Percentiles rank a stretch among this genome's conserved stretches.
Evolutionary conservation across 768 basidiomycete species (phyloP).

Genomic region (Collybiopsis confluens): DNA sequence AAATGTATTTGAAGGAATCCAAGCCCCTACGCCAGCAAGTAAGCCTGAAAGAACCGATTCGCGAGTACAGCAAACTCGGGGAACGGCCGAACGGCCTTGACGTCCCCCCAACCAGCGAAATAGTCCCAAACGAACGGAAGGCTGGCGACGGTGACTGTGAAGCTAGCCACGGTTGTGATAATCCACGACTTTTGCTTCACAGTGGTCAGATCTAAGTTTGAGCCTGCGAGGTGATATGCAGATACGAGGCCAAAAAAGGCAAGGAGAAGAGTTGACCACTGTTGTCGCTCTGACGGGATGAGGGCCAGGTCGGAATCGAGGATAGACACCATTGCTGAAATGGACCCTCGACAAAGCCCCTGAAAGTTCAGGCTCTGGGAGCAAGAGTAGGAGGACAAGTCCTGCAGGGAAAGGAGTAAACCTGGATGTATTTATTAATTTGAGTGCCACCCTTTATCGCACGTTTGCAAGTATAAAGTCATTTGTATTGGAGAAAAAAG

Average conservation of each 20-base stretch:
- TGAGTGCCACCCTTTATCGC: background rate
- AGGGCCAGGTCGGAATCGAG: background rate
- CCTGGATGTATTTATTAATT: background rate
- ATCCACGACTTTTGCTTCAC: constrained; percentile 45
- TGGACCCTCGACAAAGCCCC: background rate
- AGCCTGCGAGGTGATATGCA: constrained; percentile 25
- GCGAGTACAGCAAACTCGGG: constrained; percentile 19
- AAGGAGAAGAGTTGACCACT: constrained; percentile 10
- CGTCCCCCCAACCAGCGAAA: constrained; percentile 18
- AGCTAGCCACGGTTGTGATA: constrained; percentile 36
- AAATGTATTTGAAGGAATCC: constrained; percentile 10
- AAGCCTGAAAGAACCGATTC: constrained; percentile 41
- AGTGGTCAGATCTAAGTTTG: constrained; percentile 21
- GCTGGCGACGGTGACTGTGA: constrained; percentile 35
- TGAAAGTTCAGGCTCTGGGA: no score
- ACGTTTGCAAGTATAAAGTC: background rate
- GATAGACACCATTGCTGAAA: background rate
- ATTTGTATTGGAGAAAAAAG: background rate
- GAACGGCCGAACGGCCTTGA: constrained; percentile 20
- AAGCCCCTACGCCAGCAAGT: constrained; percentile 35
- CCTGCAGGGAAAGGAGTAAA: background rate
- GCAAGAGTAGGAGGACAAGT: background rate
- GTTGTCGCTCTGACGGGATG: background rate
- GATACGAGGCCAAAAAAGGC: constrained; percentile 16
- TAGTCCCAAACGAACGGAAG: constrained; percentile 34